Base-by-base conservation (phyloP, 805 yeast species). In the Priceomyces medius region DNA sequence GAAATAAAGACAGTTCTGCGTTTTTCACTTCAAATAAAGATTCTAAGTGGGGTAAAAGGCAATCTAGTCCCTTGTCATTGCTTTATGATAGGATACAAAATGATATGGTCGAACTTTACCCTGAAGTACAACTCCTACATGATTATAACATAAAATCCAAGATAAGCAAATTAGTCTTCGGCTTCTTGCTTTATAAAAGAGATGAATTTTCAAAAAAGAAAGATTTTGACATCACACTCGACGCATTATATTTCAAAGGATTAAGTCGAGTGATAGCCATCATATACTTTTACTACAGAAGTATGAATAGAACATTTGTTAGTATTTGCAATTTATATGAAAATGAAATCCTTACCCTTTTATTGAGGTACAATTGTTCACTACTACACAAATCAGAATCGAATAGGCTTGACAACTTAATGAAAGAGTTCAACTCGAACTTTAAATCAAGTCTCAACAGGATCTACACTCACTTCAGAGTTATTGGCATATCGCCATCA, bases 401-500 rank as follows among this genome's bases (percentile, higher is more conserved):
- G 12, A 36, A 44, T 17, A 38, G 50, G 6, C 20, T 45, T 17
- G 49, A 43, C 7, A 33, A 24, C 3, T 54, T 54, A 20, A 33
- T 50, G 5, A 35, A 39, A 9, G 73, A 82, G 16, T 81, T 80
- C 49, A 66, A 73, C 31, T 64, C 67, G 45, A 66, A 74, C 14
- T 66, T 84, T 37, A 60, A 67, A 14, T 57, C 64, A 31, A 69
- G 73, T 37, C 43, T 50, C 27, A 74, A 78, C 7, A 51, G 68
- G 17, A 56, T 85, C 27, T 68, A 64, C 41, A 56, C 68, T 8
- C 87, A 83, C 53, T 76, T 85, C 52, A 51, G 65, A 26, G 54
- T 64, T 9, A 56, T 71, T 12, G 64, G 63, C 7, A 46, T 83
- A 21, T 42, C 56, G 4, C 68, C 81, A 3, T 42, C 61, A 2